Percentiles rank a stretch among this genome's conserved stretches.
Conservation (phyloP, 768 basidiomycete genomes). For the Kwoniella europaea region DNA sequence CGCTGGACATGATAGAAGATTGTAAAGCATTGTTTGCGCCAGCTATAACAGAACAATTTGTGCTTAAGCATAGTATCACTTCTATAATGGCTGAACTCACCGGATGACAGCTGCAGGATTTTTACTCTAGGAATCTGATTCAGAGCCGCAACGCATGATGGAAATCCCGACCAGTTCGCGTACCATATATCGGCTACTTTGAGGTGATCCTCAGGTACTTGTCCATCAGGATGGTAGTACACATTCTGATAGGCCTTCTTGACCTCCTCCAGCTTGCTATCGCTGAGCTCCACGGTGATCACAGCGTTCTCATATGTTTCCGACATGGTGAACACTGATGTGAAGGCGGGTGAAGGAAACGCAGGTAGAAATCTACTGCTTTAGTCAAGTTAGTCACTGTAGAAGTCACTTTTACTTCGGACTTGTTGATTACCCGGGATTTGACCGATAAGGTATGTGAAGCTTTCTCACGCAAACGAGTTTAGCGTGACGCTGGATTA, state of each 20-base stretch:
- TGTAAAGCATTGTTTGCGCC: slow-evolving; percentile 35
- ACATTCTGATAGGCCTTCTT: slow-evolving; percentile 31
- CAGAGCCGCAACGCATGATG: slow-evolving; percentile 14
- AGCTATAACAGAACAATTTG: slow-evolving; percentile 13
- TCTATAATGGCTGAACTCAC: slow-evolving; percentile 10
- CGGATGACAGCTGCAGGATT: slow-evolving; percentile 39
- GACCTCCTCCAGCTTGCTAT: slow-evolving; percentile 28
- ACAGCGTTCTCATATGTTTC: slow-evolving; percentile 16
- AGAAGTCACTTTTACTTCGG: neutral
- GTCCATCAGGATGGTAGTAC: slow-evolving; percentile 35
- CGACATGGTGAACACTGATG: neutral
- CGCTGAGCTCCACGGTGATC: slow-evolving; percentile 22
- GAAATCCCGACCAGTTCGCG: slow-evolving; percentile 31
- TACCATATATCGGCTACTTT: slow-evolving; percentile 39
- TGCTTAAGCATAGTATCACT: too few relatives aligned
- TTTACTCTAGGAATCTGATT: slow-evolving; percentile 34
- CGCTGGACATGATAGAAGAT: slow-evolving; percentile 22
- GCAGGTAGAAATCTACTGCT: neutral
- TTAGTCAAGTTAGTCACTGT: neutral
- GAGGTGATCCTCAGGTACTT: slow-evolving; percentile 26
- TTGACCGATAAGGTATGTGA: neutral
- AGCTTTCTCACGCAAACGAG: neutral
- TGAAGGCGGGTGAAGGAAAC: neutral
- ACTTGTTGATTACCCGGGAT: neutral
- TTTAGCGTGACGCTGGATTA: too few relatives aligned